These are phyloP conservation scores for Schrenkiella parvula DNA, from an alignment of 345 rosid species.

Conservation along the genomic window DNA sequence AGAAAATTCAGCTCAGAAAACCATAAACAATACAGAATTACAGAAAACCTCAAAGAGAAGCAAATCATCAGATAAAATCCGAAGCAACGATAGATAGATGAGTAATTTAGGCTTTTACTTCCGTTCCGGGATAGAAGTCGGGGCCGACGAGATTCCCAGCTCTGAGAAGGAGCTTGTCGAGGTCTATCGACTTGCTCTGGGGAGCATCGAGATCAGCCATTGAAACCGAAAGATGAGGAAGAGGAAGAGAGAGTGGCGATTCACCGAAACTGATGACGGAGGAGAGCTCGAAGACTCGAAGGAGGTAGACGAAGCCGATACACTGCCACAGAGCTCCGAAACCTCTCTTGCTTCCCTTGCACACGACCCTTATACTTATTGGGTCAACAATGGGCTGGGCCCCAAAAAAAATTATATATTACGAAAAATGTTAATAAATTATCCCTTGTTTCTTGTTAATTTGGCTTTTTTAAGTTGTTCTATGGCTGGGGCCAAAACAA, in stretches of 20 bases:
- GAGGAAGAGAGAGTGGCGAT: slow-evolving; percentile 11
- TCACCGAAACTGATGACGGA: slow-evolving; percentile 24
- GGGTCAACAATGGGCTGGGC: slow-evolving; percentile 19
- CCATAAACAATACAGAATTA: neutral
- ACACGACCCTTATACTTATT: slow-evolving; percentile 4
- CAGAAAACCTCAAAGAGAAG: neutral
- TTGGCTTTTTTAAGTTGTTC: neutral
- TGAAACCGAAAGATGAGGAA: neutral
- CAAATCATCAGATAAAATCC: neutral
- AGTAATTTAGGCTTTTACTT: slow-evolving; percentile 28
- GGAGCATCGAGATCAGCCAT: slow-evolving; percentile 53
- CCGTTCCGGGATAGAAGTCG: slow-evolving; percentile 66
- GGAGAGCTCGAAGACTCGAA: slow-evolving; percentile 8
- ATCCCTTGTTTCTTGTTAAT: neutral
- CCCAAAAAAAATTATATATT: neutral
- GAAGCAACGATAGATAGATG: neutral
- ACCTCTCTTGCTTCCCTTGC: neutral
- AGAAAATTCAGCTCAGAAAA: neutral
- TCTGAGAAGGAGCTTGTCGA: slow-evolving; percentile 92
- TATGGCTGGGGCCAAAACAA: too few species aligned
- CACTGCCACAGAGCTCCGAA: slow-evolving; percentile 24
- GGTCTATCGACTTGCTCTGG: slow-evolving; percentile 75
- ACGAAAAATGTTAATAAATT: neutral
- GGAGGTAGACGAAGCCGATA: slow-evolving; percentile 1
- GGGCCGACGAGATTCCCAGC: slow-evolving; percentile 85